A percentile compares a stretch with the other conserved stretches of the same genome.
Evolutionary conservation across 345 rosid species (phyloP).

Genomic region (Pistacia integerrima): DNA sequence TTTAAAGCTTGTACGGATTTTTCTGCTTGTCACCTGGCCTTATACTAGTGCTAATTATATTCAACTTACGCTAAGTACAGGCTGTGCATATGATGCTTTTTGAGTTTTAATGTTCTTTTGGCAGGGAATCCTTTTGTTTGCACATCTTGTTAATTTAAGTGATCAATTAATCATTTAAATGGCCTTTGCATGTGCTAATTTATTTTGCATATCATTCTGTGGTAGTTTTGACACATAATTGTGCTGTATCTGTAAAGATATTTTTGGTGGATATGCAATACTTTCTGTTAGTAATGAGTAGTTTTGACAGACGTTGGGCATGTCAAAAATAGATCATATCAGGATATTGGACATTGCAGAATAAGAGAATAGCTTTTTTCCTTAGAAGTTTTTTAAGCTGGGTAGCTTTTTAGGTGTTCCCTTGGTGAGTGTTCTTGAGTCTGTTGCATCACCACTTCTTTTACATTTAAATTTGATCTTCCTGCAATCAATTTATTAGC

Average conservation of each 20-base stretch:
- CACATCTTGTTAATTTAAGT: neutral
- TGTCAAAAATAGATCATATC: constrained; percentile 2
- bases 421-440: neutral
- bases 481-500: neutral
- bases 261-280: neutral
- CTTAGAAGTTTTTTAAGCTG: neutral
- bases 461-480: neutral
- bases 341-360: neutral
- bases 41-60: neutral
- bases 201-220: neutral
- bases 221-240: neutral
- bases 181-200: constrained; percentile 11
- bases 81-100: constrained; percentile 3
- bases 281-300: neutral
- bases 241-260: neutral
- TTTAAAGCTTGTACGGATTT: constrained; percentile 75
- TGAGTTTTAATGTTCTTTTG: constrained; percentile 1
- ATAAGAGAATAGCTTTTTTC: neutral
- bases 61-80: neutral
- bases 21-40: constrained; percentile 13
- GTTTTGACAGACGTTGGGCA: constrained; percentile 3
- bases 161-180: neutral
- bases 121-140: neutral
- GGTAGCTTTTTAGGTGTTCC: neutral
- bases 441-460: neutral